Conservation (phyloP, 1,284 basidiomycete species). For the Ceratobasidium papillatum region DNA sequence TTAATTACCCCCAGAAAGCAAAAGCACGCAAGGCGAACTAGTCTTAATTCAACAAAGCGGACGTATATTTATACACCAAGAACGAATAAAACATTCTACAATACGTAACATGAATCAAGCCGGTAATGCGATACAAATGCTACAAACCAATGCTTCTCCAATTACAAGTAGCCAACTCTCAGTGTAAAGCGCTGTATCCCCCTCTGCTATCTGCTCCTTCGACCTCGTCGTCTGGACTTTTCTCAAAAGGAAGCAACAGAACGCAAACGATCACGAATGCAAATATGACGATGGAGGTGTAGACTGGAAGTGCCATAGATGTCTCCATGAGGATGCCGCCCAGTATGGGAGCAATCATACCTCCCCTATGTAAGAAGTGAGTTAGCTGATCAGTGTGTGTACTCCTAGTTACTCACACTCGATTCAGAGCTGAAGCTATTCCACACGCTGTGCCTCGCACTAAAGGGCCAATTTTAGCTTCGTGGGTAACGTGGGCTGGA, state of each 20-base stretch:
- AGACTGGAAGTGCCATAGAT: conserved; percentile 72
- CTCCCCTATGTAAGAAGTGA: conserved; percentile 66
- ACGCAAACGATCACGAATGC: conserved; percentile 72
- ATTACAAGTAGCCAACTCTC: neutral
- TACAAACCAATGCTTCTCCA: neutral
- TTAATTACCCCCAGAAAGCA: no score
- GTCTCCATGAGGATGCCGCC: conserved; percentile 81
- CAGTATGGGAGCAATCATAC: conserved; percentile 88
- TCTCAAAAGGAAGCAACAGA: conserved; percentile 61
- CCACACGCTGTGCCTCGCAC: conserved; percentile 92
- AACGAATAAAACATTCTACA: conserved; percentile 1
- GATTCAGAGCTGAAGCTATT: conserved; percentile 86
- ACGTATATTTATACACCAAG: neutral
- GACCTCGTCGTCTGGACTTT: conserved; percentile 7
- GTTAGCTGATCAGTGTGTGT: conserved; percentile 1
- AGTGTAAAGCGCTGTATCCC: conserved; percentile 25
- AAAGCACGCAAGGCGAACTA: neutral
- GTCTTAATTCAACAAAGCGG: neutral
- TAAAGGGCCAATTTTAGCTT: conserved; percentile 44
- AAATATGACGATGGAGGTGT: conserved; percentile 77
- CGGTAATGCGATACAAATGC: neutral
- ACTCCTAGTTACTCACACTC: conserved; percentile 67
- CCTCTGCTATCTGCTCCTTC: conserved; percentile 13
- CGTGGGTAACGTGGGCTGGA: neutral
- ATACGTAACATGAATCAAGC: neutral